A percentile compares a stretch with the other conserved stretches of the same genome.
phyloP scores from a whole-genome alignment of 371 early-diverging fungal genomes.

The Haplosporangium sp. region DNA sequence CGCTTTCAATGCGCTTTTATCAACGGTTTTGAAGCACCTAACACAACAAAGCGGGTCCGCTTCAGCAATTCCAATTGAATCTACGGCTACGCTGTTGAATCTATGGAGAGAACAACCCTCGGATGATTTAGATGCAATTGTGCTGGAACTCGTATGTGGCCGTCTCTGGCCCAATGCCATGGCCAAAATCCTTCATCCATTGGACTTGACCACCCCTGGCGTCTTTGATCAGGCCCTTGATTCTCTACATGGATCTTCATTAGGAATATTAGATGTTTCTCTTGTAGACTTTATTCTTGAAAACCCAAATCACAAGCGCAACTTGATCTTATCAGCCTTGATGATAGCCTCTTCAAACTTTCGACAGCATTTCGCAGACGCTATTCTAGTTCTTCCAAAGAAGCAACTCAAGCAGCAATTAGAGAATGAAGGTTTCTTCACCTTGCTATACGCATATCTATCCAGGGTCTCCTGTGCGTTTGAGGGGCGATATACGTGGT shows the following conservation, averaged over 20 bases:
- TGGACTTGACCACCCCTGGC: conserved; percentile 28
- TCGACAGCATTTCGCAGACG: conserved; percentile 30
- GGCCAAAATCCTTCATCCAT: conserved; percentile 18
- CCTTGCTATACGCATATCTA: conserved; percentile 36
- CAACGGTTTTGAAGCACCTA: conserved; percentile 36
- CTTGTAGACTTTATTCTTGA: conserved; percentile 46
- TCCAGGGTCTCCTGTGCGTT: conserved; percentile 18
- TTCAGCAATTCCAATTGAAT: conserved; percentile 40
- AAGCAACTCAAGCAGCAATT: conserved; percentile 6
- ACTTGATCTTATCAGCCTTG: conserved; percentile 39
- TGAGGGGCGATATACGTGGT: conserved; percentile 24
- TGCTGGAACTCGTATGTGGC: conserved; percentile 30
- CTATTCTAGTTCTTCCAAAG: conserved; percentile 6
- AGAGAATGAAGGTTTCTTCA: conserved; percentile 21
- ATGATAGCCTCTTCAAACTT: conserved; percentile 32
- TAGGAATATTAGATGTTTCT: conserved; percentile 23
- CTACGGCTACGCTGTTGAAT: conserved; percentile 33
- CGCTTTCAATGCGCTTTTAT: conserved; percentile 44
- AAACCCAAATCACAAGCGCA: conserved; percentile 27
- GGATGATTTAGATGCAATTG: conserved; percentile 54
- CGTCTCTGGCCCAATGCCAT: conserved; percentile 50
- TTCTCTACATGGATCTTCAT: conserved; percentile 20
- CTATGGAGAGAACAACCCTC: conserved; percentile 57
- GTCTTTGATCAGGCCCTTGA: conserved; percentile 43
- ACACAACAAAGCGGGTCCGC: conserved; percentile 35